Percentiles rank a stretch among this genome's conserved stretches.
These are phyloP conservation scores for Backusella tuberculispora DNA, from an alignment of 192 early-diverging fungal species.

Conservation along the genomic window DNA sequence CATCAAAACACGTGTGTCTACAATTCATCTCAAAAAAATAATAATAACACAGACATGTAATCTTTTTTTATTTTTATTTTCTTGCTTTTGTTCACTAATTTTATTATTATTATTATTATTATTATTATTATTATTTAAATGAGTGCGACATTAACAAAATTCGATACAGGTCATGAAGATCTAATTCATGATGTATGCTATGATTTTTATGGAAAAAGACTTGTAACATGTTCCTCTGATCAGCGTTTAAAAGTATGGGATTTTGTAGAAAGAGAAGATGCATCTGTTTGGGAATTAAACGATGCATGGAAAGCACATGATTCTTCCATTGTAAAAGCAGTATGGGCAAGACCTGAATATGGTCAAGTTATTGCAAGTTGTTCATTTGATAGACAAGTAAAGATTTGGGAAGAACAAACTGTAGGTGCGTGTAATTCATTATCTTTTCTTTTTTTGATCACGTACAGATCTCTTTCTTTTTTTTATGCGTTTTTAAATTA, in stretches of 20 bases:
- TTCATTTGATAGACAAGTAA: slow-evolving; percentile 89
- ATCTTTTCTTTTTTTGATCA: not conserved
- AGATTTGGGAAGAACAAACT: slow-evolving; percentile 89
- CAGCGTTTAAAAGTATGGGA: slow-evolving; percentile 96
- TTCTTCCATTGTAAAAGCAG: slow-evolving; percentile 79
- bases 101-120: too few relatives aligned
- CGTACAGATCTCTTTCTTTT: not conserved
- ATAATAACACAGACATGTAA: too few relatives aligned
- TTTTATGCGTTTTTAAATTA: not conserved
- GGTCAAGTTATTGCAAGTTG: slow-evolving; percentile 90
- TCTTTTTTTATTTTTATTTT: too few relatives aligned
- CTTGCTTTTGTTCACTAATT: not conserved
- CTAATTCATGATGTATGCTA: slow-evolving; percentile 92
- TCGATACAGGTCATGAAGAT: slow-evolving; percentile 87
- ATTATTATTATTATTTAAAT: too few relatives aligned
- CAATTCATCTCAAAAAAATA: too few relatives aligned
- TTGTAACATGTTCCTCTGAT: slow-evolving; percentile 92
- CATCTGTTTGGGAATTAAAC: slow-evolving; percentile 74
- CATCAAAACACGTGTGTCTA: too few relatives aligned
- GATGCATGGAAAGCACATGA: slow-evolving; percentile 91
- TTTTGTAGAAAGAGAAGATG: slow-evolving; percentile 56
- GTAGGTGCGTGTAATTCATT: slow-evolving; percentile 11
- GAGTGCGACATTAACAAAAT: slow-evolving; percentile 50
- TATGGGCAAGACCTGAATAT: slow-evolving; percentile 98
- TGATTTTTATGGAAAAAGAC: slow-evolving; percentile 91